phyloP scores from a whole-genome alignment of 352 stramenopile genomes.

The Sclerospora graminicola region DNA sequence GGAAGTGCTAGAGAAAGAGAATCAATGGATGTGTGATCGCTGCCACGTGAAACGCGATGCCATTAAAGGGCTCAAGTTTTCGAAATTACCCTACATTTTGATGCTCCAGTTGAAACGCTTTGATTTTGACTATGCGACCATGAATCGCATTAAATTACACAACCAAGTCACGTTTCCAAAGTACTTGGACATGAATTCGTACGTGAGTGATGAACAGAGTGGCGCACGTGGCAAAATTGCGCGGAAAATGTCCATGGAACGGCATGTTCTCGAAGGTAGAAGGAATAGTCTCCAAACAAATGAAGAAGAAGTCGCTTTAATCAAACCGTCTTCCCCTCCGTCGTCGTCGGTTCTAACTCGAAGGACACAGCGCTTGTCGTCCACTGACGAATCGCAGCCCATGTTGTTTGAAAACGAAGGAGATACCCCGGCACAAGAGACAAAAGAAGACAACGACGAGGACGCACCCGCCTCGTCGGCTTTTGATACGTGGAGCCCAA shows the following conservation, averaged over 20 bases:
- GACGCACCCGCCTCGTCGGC: slow-evolving; percentile 5
- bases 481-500: slow-evolving; percentile 60
- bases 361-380: slow-evolving; percentile 42
- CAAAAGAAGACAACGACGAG: slow-evolving; percentile 8
- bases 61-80: slow-evolving; percentile 87
- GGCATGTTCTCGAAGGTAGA: slow-evolving; percentile 47
- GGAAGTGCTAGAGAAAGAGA: slow-evolving; percentile 82
- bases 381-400: slow-evolving; percentile 66
- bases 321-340: slow-evolving; percentile 13
- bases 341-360: slow-evolving; percentile 4
- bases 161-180: slow-evolving; percentile 83
- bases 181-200: slow-evolving; percentile 87
- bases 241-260: slow-evolving; percentile 82
- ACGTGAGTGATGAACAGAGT: slow-evolving; percentile 47
- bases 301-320: slow-evolving; percentile 4
- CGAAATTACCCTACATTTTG: slow-evolving; percentile 80
- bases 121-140: slow-evolving; percentile 88
- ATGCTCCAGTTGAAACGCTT: slow-evolving; percentile 88
- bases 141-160: slow-evolving; percentile 83
- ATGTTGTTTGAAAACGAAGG: slow-evolving; percentile 23
- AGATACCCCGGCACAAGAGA: slow-evolving; percentile 2
- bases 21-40: slow-evolving; percentile 84
- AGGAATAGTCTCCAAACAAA: slow-evolving; percentile 18
- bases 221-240: slow-evolving; percentile 47
- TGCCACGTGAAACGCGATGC: slow-evolving; percentile 80